phyloP scores from a whole-genome alignment of 2,329 filamentous ascomycete genomes.

The Thielaviopsis ethacetica region DNA sequence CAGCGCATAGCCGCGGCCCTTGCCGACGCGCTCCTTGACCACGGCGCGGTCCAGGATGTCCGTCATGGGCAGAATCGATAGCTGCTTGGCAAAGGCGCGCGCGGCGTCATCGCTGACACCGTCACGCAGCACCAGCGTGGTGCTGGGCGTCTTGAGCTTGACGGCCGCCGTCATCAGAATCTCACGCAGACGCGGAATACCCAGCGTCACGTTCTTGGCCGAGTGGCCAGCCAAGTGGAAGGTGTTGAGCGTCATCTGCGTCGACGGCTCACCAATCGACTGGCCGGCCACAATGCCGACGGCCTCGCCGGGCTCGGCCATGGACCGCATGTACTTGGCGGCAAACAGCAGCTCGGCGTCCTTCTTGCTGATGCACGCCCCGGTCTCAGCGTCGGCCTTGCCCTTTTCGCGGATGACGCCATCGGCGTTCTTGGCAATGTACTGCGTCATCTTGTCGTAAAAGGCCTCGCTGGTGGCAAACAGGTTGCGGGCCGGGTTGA shows the following conservation, averaged over 20 bases:
- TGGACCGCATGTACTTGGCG: conserved; percentile 80
- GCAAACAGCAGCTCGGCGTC: conserved; percentile 72
- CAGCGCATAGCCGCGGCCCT: conserved; percentile 48
- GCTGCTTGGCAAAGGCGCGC: conserved; percentile 76
- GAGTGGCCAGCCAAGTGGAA: conserved; percentile 99
- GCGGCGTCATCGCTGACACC: conserved; percentile 53
- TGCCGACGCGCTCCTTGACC: conserved; percentile 65
- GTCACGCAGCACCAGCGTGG: conserved; percentile 66
- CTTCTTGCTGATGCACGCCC: conserved; percentile 39
- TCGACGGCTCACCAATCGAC: conserved; percentile 91
- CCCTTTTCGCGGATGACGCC: conserved; percentile 30
- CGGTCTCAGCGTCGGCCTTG: conserved; percentile 16
- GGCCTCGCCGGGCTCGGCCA: conserved; percentile 89
- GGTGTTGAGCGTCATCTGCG: conserved; percentile 98
- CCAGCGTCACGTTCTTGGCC: conserved; percentile 94
- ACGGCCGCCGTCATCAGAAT: conserved; percentile 95
- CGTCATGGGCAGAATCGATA: conserved; percentile 69
- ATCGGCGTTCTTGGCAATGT: conserved; percentile 61
- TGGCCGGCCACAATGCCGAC: conserved; percentile 95
- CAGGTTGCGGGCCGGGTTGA: conserved; percentile 59
- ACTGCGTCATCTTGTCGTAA: conserved; percentile 54
- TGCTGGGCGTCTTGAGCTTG: conserved; percentile 75
- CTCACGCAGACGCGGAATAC: conserved; percentile 92
- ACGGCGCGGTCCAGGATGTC: conserved; percentile 69
- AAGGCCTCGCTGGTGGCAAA: conserved; percentile 87